Evolutionary conservation across 2,329 filamentous ascomycete species (phyloP).

Genomic region (Dactylonectria estremocensis): DNA sequence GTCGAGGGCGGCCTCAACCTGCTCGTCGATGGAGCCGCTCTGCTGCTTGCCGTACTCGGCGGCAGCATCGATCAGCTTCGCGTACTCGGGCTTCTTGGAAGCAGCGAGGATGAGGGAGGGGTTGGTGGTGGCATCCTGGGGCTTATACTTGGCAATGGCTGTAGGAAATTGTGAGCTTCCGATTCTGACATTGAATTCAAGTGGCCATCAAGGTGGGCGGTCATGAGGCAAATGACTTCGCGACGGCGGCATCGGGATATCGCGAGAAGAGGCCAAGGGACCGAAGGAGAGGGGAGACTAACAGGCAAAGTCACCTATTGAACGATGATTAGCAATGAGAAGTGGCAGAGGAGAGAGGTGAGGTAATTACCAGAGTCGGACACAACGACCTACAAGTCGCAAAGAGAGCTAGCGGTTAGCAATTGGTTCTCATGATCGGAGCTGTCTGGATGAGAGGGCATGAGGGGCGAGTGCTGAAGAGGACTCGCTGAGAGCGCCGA

Average conservation of each 20-base stretch:
- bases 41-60: constrained; percentile 88
- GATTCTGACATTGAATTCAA: constrained; percentile 32
- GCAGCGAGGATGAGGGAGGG: constrained; percentile 98
- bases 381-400: constrained; percentile 81
- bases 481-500: constrained; percentile 3
- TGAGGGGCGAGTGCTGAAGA: background rate
- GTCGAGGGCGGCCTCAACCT: constrained; percentile 94
- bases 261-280: constrained; percentile 22
- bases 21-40: constrained; percentile 78
- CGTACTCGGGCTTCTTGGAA: constrained; percentile 98
- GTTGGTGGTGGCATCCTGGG: constrained; percentile 99
- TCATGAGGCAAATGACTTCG: constrained; percentile 7
- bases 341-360: constrained; percentile 38
- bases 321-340: constrained; percentile 51
- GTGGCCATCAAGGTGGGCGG: constrained; percentile 24
- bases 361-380: constrained; percentile 88
- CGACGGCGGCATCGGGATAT: constrained; percentile 16
- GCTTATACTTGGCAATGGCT: constrained; percentile 99
- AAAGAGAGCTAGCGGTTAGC: constrained; percentile 45
- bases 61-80: constrained; percentile 89
- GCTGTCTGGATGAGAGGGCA: background rate
- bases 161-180: constrained; percentile 51
- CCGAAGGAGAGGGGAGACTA: constrained; percentile 58
- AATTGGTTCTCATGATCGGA: constrained; percentile 22
- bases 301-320: constrained; percentile 82